Percentiles rank a stretch among this genome's conserved stretches.
These are phyloP conservation scores for Aspergillus spinulosporus DNA, from an alignment of 2,329 filamentous ascomycete genomes.

Conservation along the genomic window DNA sequence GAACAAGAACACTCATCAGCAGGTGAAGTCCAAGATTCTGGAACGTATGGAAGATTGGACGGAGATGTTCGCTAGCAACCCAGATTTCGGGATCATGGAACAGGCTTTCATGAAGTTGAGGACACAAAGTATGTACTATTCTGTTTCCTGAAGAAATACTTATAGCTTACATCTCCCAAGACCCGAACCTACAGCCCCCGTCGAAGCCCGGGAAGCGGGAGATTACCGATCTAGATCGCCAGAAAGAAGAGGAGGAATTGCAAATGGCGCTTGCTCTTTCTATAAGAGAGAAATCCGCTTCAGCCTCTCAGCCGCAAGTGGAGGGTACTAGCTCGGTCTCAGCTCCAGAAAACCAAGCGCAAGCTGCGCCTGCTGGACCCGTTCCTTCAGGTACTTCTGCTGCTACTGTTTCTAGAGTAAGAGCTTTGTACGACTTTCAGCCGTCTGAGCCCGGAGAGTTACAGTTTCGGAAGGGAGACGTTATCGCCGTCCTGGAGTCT, in stretches of 20 bases:
- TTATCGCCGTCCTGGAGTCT: slow-evolving; percentile 94
- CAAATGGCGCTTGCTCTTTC: slow-evolving; percentile 94
- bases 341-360: slow-evolving; percentile 36
- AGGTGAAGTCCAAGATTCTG: slow-evolving; percentile 95
- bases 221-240: slow-evolving; percentile 83
- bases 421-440: slow-evolving; percentile 90
- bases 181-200: slow-evolving; percentile 86
- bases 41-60: slow-evolving; percentile 97
- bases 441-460: slow-evolving; percentile 92
- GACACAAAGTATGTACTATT: slow-evolving; percentile 55
- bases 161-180: slow-evolving; percentile 50
- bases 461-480: slow-evolving; percentile 93
- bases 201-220: slow-evolving; percentile 91
- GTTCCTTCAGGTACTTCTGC: slow-evolving; percentile 84
- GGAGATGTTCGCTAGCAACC: slow-evolving; percentile 86
- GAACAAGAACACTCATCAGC: slow-evolving; percentile 77
- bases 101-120: slow-evolving; percentile 89
- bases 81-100: slow-evolving; percentile 95
- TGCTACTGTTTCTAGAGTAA: slow-evolving; percentile 90
- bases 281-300: slow-evolving; percentile 73
- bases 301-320: slow-evolving; percentile 38
- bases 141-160: not conserved
- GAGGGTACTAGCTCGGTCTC: slow-evolving; percentile 40
- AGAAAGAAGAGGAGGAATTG: slow-evolving; percentile 95
- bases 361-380: slow-evolving; percentile 54